Conservation (phyloP, 441 rosid genomes). For the Pelargonium cotyledonis region DNA sequence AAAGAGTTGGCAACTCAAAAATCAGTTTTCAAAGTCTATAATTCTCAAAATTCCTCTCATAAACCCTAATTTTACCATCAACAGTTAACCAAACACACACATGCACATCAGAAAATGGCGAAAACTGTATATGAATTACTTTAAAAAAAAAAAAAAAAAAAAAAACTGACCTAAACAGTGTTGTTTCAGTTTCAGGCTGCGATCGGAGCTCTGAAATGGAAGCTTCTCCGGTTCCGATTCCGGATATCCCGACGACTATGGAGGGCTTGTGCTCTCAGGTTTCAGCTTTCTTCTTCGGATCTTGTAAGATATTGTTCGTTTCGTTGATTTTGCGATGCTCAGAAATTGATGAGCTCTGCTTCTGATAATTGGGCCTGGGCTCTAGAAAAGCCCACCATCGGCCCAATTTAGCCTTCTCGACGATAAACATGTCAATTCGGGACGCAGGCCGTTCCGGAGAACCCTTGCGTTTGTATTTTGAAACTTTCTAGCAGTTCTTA, state of each 20-base stretch:
- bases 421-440: no score
- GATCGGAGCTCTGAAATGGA: background rate
- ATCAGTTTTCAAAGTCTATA: no score
- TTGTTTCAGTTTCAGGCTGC: constrained; percentile 3
- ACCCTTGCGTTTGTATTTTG: no score
- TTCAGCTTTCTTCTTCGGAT: background rate
- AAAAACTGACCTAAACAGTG: constrained; percentile 4
- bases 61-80: background rate
- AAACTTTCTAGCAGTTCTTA: no score
- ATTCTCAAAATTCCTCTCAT: no score
- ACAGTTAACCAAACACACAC: background rate
- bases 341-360: no score
- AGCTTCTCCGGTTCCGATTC: background rate
- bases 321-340: no score
- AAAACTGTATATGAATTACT: background rate
- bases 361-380: no score
- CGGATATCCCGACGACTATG: background rate
- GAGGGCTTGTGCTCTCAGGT: background rate
- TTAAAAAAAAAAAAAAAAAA: background rate
- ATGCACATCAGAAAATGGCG: background rate
- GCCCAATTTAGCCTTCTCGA: no score
- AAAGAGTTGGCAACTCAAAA: background rate
- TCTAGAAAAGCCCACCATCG: no score
- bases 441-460: no score
- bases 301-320: no score